phyloP scores from a whole-genome alignment of 768 basidiomycete species.

The Galerina sulciceps region DNA sequence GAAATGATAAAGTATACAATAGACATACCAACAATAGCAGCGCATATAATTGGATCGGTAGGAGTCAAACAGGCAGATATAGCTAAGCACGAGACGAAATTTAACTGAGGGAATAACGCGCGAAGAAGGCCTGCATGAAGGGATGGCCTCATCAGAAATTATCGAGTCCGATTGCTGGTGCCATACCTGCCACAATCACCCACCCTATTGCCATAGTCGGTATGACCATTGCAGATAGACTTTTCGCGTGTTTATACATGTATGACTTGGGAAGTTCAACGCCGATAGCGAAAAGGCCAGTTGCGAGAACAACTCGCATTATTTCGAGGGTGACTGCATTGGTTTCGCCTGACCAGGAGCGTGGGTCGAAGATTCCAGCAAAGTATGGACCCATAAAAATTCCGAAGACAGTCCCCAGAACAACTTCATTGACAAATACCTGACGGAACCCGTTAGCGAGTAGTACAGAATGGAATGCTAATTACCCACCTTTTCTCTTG shows the following conservation, averaged over 20 bases:
- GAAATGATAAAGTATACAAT: not conserved
- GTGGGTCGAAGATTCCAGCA: conserved; percentile 75
- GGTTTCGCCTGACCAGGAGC: conserved; percentile 62
- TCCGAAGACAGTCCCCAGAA: conserved; percentile 80
- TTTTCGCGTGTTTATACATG: conserved; percentile 77
- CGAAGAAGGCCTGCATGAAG: conserved; percentile 58
- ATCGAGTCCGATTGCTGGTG: not conserved
- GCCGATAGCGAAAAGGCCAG: conserved; percentile 93
- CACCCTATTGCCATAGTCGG: conserved; percentile 89
- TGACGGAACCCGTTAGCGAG: conserved; percentile 26
- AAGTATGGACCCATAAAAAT: conserved; percentile 74
- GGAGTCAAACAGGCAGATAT: conserved; percentile 91
- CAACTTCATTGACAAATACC: conserved; percentile 92
- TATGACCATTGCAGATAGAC: conserved; percentile 70
- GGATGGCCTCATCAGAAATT: not conserved
- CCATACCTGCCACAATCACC: conserved; percentile 72
- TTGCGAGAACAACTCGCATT: conserved; percentile 86
- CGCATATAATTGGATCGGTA: conserved; percentile 94
- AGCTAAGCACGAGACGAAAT: conserved; percentile 77
- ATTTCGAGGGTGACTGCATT: conserved; percentile 78
- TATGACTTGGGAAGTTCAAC: conserved; percentile 90
- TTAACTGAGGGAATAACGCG: conserved; percentile 71
- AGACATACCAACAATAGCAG: conserved; percentile 70
- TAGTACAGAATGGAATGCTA: not conserved
- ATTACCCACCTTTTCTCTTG: conserved; percentile 73